Conservation (phyloP, 2,329 filamentous ascomycete species). For the Plectosphaerella sp. region DNA sequence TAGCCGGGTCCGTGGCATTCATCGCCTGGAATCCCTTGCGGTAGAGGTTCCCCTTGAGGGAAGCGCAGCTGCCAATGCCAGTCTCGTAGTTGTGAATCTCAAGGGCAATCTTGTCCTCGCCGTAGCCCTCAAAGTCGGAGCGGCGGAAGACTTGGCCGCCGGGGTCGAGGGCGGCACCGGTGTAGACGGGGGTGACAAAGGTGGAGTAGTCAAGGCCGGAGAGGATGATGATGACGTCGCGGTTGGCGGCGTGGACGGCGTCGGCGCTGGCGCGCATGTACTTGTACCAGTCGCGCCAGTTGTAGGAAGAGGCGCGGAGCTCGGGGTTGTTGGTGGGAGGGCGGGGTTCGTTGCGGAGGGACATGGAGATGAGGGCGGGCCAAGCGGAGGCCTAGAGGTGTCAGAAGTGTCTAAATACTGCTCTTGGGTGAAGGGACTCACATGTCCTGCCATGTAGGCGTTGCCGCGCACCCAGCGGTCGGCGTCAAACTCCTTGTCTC, state of each 20-base stretch:
- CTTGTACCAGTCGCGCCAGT: slow-evolving; percentile 32
- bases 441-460: slow-evolving; percentile 45
- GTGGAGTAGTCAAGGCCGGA: slow-evolving; percentile 57
- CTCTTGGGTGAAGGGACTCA: too few species aligned
- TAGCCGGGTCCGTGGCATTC: slow-evolving; percentile 26
- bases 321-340: slow-evolving; percentile 23
- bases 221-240: slow-evolving; percentile 41
- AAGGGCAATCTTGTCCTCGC: slow-evolving; percentile 47
- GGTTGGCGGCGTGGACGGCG: slow-evolving; percentile 38
- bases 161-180: slow-evolving; percentile 41
- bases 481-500: slow-evolving; percentile 47
- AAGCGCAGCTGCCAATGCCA: slow-evolving; percentile 39
- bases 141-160: slow-evolving; percentile 37
- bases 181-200: slow-evolving; percentile 45
- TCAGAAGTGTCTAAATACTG: too few species aligned
- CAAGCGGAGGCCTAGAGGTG: slow-evolving; percentile 22
- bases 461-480: slow-evolving; percentile 48
- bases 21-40: slow-evolving; percentile 50
- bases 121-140: slow-evolving; percentile 42
- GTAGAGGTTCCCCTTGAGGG: slow-evolving; percentile 40
- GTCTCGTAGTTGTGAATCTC: slow-evolving; percentile 60
- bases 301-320: slow-evolving; percentile 11
- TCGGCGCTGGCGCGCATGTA: slow-evolving; percentile 35
- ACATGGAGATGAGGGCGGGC: slow-evolving; percentile 29
- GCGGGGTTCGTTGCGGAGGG: slow-evolving; percentile 39